Percentiles rank a stretch among this genome's conserved stretches.
Conservation (phyloP, 108 stramenopile species). For the Nitzschia sp. region DNA sequence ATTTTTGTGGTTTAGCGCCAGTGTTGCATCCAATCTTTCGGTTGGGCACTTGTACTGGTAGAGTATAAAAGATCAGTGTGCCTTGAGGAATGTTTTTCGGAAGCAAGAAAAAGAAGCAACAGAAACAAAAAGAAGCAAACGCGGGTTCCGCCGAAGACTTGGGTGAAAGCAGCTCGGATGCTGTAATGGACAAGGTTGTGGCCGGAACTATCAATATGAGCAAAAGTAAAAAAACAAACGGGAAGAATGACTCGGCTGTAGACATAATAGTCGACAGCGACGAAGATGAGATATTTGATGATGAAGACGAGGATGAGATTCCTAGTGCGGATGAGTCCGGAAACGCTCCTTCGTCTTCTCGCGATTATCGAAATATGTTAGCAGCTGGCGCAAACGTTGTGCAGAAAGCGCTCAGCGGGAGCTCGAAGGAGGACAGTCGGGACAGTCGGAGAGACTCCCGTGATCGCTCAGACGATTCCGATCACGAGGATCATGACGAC, state of each 20-base stretch:
- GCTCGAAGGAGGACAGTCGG: conserved; percentile 1
- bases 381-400: conserved; percentile 23
- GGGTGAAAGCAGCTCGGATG: conserved; percentile 7
- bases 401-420: conserved; percentile 18
- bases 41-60: no score
- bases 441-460: not conserved
- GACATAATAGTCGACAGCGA: conserved; percentile 36
- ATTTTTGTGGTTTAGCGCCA: no score
- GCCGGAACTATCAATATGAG: not conserved
- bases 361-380: conserved; percentile 12
- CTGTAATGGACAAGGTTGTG: conserved; percentile 3
- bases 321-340: conserved; percentile 2
- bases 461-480: conserved; percentile 13
- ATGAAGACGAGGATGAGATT: conserved; percentile 39
- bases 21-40: no score
- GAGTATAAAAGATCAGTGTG: no score
- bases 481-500: conserved; percentile 27
- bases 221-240: conserved; percentile 4
- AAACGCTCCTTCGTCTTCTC: not conserved
- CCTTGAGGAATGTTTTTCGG: conserved; percentile 19
- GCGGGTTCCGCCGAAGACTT: not conserved
- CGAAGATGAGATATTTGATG: conserved; percentile 47
- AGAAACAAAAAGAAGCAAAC: not conserved
- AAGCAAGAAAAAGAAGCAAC: conserved; percentile 13
- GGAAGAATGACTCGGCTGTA: conserved; percentile 7